Conservation (phyloP, 2,329 filamentous ascomycete genomes). For the Paracorniculantispora psalliotae region DNA sequence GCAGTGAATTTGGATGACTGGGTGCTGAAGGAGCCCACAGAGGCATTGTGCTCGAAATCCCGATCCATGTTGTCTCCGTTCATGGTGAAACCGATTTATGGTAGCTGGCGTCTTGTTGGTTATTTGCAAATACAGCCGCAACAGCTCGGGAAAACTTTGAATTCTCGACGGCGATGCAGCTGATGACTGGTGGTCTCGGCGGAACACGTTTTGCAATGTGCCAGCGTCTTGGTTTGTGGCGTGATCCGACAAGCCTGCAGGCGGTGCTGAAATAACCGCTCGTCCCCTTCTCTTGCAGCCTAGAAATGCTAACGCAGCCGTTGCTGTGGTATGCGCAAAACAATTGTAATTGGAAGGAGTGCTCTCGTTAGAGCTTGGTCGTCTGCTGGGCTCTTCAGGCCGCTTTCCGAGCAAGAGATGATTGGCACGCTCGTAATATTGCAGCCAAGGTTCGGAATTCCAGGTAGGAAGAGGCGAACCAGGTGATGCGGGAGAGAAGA, state of each 20-base stretch:
- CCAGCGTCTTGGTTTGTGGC: background rate
- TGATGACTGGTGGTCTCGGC: background rate
- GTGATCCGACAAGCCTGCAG: background rate
- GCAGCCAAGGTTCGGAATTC: background rate
- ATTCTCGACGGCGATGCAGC: constrained; percentile 12
- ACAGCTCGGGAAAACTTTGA: constrained; percentile 11
- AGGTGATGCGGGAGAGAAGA: constrained; percentile 2
- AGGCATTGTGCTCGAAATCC: constrained; percentile 4
- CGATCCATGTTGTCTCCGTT: background rate
- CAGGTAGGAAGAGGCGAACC: background rate
- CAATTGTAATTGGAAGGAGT: constrained; percentile 9
- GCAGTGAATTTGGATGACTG: background rate
- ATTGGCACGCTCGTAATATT: background rate
- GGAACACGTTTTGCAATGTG: background rate
- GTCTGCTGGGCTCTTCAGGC: background rate
- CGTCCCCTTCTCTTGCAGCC: background rate
- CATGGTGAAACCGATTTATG: background rate
- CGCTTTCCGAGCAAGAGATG: background rate
- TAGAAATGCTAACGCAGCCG: background rate
- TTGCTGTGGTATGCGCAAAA: background rate
- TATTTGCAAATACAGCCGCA: background rate
- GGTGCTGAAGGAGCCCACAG: background rate
- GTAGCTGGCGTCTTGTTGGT: background rate
- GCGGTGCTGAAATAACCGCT: background rate
- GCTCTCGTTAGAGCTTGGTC: background rate